phyloP scores from a whole-genome alignment of 2,329 filamentous ascomycete species.

The Atkinsonella hypoxylon region DNA sequence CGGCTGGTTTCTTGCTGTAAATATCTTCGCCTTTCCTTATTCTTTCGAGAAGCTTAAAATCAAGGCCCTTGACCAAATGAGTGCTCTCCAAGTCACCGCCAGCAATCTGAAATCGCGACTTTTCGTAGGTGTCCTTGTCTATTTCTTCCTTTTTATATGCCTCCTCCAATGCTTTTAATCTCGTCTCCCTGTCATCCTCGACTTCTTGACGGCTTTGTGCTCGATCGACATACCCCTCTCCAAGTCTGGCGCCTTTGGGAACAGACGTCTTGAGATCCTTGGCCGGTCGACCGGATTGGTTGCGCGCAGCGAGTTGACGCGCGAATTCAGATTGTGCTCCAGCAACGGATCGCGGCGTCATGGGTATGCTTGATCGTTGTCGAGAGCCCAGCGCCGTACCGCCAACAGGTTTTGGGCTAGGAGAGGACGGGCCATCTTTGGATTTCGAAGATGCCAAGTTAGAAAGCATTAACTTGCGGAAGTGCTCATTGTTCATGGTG shows the following conservation, averaged over 20 bases:
- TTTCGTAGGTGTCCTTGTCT: conserved; percentile 66
- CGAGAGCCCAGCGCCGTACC: conserved; percentile 58
- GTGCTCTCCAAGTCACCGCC: conserved; percentile 72
- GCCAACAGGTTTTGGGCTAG: conserved; percentile 14
- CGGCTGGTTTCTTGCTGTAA: conserved; percentile 22
- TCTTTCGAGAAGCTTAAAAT: conserved; percentile 66
- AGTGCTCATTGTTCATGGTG: conserved; percentile 89
- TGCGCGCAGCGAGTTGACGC: conserved; percentile 69
- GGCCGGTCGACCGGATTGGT: conserved; percentile 38
- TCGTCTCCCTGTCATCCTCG: conserved; percentile 43
- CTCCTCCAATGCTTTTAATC: conserved; percentile 70
- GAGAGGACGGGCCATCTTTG: conserved; percentile 33
- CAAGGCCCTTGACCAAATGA: conserved; percentile 83
- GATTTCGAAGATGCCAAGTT: conserved; percentile 28
- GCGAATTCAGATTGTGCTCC: conserved; percentile 58
- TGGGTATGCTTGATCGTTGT: conserved; percentile 71
- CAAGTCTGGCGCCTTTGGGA: conserved; percentile 73
- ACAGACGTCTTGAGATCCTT: conserved; percentile 70
- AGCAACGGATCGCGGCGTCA: conserved; percentile 74
- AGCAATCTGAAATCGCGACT: conserved; percentile 61
- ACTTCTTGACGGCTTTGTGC: conserved; percentile 50
- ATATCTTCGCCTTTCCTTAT: conserved; percentile 60
- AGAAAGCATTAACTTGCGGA: conserved; percentile 62
- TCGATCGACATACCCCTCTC: conserved; percentile 74
- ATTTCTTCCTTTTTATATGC: conserved; percentile 75